These are phyloP conservation scores for Ceratobasidium sp. DNA, from an alignment of 1,284 basidiomycete species.

Conservation along the genomic window DNA sequence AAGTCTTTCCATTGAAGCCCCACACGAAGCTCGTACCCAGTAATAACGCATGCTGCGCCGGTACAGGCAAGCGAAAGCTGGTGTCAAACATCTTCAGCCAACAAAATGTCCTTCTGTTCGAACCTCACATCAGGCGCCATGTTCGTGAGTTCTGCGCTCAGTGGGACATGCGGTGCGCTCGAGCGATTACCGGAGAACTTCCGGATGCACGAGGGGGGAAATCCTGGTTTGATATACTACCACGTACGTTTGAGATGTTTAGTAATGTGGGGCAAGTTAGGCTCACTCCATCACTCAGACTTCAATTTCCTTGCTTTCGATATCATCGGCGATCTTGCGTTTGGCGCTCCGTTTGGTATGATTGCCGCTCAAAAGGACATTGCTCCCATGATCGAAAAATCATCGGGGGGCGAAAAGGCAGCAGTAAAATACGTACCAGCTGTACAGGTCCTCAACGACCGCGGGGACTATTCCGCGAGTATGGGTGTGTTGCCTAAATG, in stretches of 20 bases:
- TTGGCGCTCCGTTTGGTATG: slow-evolving; percentile 92
- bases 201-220: slow-evolving; percentile 66
- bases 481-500: slow-evolving; percentile 83
- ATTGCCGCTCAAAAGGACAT: slow-evolving; percentile 77
- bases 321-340: slow-evolving; percentile 85
- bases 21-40: not conserved
- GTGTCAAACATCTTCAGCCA: slow-evolving; percentile 88
- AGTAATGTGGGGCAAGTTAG: too few species aligned
- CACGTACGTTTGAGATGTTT: slow-evolving; percentile 68
- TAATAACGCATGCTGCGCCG: not conserved
- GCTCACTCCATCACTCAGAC: too few species aligned
- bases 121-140: slow-evolving; percentile 72
- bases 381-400: slow-evolving; percentile 68
- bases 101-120: slow-evolving; percentile 77
- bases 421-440: slow-evolving; percentile 78
- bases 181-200: too few species aligned
- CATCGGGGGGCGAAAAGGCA: too few species aligned
- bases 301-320: slow-evolving; percentile 89
- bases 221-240: slow-evolving; percentile 78
- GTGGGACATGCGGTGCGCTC: slow-evolving; percentile 82
- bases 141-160: slow-evolving; percentile 68
- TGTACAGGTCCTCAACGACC: slow-evolving; percentile 86
- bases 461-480: slow-evolving; percentile 87
- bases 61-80: slow-evolving; percentile 82
- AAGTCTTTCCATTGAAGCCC: too few species aligned